Evolutionary conservation across 441 rosid genomes (phyloP).

Genomic region (Dalechampia spathulata): DNA sequence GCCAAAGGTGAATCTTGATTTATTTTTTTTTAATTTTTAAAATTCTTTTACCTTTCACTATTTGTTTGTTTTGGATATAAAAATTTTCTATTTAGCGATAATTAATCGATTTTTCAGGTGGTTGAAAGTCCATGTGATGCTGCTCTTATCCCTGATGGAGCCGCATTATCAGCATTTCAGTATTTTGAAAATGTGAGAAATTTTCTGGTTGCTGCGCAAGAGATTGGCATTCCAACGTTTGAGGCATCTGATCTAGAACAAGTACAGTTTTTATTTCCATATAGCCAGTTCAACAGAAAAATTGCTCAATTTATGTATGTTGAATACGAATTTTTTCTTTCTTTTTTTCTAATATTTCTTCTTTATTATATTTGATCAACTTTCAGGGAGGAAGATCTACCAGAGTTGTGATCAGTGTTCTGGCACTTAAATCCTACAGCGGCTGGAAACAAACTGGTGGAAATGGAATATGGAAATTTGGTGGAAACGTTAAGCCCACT

Average conservation of each 20-base stretch:
- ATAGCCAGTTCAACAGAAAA: too few species aligned
- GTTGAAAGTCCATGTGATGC: constrained; percentile 90
- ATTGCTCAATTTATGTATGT: too few species aligned
- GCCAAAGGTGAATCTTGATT: constrained; percentile 44
- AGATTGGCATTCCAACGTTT: constrained; percentile 77
- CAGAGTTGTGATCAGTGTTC: constrained; percentile 75
- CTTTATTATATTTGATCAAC: not conserved
- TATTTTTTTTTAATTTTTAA: too few species aligned
- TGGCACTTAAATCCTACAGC: constrained; percentile 76
- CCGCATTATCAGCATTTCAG: constrained; percentile 92
- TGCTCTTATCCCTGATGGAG: constrained; percentile 78
- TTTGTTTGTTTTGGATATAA: too few species aligned
- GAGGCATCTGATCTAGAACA: constrained; percentile 99
- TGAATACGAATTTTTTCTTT: too few species aligned
- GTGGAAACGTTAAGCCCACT: constrained; percentile 75
- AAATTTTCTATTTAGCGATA: too few species aligned
- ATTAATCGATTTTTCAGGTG: constrained; percentile 36
- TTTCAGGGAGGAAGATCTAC: constrained; percentile 90
- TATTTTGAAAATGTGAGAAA: constrained; percentile 96
- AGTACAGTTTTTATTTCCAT: too few species aligned
- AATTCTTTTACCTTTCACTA: too few species aligned
- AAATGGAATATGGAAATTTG: constrained; percentile 84
- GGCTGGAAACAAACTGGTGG: constrained; percentile 94
- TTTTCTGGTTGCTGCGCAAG: constrained; percentile 80
- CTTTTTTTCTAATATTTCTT: too few species aligned